Evolutionary conservation across 164 flowering plant genomes (phyloP), one percentile per base, ranked within the genome.

Genomic region (Macadamia tetraphylla): DNA sequence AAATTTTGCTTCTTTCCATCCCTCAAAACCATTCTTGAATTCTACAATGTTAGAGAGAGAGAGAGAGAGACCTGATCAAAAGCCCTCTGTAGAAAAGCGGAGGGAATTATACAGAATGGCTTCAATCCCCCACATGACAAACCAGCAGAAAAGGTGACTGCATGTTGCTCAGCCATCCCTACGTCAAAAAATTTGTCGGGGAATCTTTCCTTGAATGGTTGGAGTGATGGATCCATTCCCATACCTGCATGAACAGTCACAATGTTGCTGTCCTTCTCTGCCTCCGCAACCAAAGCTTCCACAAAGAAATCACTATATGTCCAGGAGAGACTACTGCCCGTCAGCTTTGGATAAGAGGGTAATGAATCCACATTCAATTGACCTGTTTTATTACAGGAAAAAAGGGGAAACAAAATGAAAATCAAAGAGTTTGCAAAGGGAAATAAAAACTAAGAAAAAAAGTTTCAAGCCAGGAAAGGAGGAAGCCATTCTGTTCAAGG

Each of bases 151-250:
- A 93, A 93, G 61, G 98, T 91, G 17, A 93, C 97, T 30, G 98
- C 98, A 75, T 93, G 98, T 67, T 90, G 98, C 76, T 90, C 97
- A 13, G 98, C 97, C 90, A 91, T 83, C 62, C 98, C 95, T 49
- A 90, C 90, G 68, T 91, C 88, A 71, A 91, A 93, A 69, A 85
- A 88, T 67, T 62, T 89, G 59, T 89, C 92, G 8, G 87, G 88
- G 70, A 87, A 87, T 49, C 72, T 80, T 56, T 77, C 85, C 74
- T 83, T 91, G 71, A 90, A 81, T 53, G 74, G 77, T 35, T 75
- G 74, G 76, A 93, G 73, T 12, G 97, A 75, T 60, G 87, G 81
- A 63, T 93, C 95, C 84, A 85, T 83, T 70, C 77, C 83, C 86
- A 86, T 82, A 51, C 91, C 96, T 29, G 92, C 92, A 77, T 88